phyloP scores from a whole-genome alignment of 1,284 basidiomycete species.

The Melampsora occidentalis region DNA sequence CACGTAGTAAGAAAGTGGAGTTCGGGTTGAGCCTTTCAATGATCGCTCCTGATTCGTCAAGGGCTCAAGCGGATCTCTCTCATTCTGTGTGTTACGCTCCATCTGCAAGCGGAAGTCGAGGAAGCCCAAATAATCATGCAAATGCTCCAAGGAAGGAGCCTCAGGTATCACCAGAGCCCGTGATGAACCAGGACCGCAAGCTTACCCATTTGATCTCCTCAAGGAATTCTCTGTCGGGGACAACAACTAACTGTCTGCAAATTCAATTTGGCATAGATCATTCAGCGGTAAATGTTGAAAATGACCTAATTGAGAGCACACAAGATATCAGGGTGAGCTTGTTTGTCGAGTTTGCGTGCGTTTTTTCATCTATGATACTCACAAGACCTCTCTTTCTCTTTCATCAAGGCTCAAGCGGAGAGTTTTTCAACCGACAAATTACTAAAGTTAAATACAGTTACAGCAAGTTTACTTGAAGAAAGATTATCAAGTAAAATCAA shows the following conservation, averaged over 20 bases:
- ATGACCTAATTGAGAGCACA: not conserved
- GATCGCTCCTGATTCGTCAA: not conserved
- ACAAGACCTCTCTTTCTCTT: not conserved
- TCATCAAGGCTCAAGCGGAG: not conserved
- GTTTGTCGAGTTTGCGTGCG: no score
- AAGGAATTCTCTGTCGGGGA: not conserved
- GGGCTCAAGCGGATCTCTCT: not conserved
- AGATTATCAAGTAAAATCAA: not conserved
- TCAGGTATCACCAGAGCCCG: not conserved
- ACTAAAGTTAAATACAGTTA: not conserved
- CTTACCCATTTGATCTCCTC: not conserved
- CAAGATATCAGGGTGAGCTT: not conserved
- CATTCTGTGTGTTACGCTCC: not conserved
- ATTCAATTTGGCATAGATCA: not conserved
- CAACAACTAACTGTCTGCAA: not conserved
- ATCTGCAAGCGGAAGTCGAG: not conserved
- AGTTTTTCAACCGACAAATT: not conserved
- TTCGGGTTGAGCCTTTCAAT: not conserved
- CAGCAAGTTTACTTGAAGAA: conserved; percentile 4
- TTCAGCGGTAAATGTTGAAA: not conserved
- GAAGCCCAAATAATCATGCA: no score
- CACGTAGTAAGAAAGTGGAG: not conserved
- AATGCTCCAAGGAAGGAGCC: not conserved
- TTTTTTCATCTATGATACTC: not conserved
- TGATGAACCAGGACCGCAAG: not conserved